Conservation (phyloP, 2,329 filamentous ascomycete genomes). For the Talaromyces rugulosus region DNA sequence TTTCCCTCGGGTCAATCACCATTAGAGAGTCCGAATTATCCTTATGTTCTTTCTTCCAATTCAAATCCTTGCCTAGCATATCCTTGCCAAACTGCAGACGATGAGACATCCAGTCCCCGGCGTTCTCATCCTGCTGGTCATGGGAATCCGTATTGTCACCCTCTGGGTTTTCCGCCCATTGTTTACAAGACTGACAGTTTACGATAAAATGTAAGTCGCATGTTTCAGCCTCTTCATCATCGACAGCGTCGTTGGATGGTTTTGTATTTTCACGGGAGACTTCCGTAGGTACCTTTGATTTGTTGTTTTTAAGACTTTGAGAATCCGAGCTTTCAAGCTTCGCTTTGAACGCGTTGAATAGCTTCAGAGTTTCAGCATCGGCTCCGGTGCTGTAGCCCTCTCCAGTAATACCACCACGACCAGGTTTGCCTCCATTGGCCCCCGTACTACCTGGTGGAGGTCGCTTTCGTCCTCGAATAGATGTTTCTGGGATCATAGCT, state of each 20-base stretch:
- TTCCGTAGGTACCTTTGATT: constrained; percentile 13
- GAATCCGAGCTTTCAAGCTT: constrained; percentile 57
- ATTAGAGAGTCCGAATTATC: constrained; percentile 68
- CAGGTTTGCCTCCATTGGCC: constrained; percentile 22
- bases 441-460: constrained; percentile 32
- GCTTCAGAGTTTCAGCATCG: constrained; percentile 62
- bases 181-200: constrained; percentile 85
- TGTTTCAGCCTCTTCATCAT: constrained; percentile 64
- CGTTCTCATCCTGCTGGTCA: constrained; percentile 36
- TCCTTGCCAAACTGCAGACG: constrained; percentile 83
- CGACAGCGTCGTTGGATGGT: constrained; percentile 12
- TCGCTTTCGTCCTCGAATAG: constrained; percentile 44
- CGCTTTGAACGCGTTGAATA: constrained; percentile 74
- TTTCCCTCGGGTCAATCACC: constrained; percentile 88
- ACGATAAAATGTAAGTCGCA: constrained; percentile 96
- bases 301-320: constrained; percentile 18
- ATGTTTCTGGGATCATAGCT: constrained; percentile 44
- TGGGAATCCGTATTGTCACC: constrained; percentile 48
- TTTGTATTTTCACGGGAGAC: not conserved
- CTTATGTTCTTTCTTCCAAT: constrained; percentile 76
- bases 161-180: constrained; percentile 62
- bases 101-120: constrained; percentile 79
- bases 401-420: constrained; percentile 51
- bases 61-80: constrained; percentile 82
- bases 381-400: constrained; percentile 47